A percentile compares a stretch with the other conserved stretches of the same genome.
These are phyloP conservation scores for Clonostachys byssicola DNA, from an alignment of 2,329 filamentous ascomycete species.

Conservation along the genomic window DNA sequence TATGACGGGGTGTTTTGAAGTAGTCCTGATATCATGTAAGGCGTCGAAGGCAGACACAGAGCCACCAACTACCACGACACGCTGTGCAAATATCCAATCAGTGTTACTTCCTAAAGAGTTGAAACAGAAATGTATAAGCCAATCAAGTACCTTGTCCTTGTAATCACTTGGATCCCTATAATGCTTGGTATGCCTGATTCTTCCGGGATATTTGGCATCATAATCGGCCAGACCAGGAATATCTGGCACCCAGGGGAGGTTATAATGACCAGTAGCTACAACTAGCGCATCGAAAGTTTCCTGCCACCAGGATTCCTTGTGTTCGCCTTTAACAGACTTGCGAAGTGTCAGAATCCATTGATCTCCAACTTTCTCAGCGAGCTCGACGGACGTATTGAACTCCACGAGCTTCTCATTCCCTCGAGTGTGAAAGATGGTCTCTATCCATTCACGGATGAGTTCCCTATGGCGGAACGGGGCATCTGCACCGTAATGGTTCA, in stretches of 20 bases:
- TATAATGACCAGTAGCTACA: constrained; percentile 57
- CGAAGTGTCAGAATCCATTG: constrained; percentile 50
- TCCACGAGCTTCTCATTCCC: constrained; percentile 47
- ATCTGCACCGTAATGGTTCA: constrained; percentile 42
- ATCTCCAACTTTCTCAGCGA: constrained; percentile 39
- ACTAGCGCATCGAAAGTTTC: constrained; percentile 60
- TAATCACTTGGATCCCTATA: constrained; percentile 41
- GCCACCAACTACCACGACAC: constrained; percentile 51
- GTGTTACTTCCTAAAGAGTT: background rate
- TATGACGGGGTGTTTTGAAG: constrained; percentile 39
- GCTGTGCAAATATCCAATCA: constrained; percentile 18
- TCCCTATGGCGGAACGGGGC: constrained; percentile 61
- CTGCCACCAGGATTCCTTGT: constrained; percentile 55
- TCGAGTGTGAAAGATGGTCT: constrained; percentile 35
- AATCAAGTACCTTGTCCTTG: constrained; percentile 31
- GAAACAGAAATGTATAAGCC: no score
- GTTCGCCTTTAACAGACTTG: constrained; percentile 21
- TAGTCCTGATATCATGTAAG: constrained; percentile 42
- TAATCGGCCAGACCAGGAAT: constrained; percentile 44
- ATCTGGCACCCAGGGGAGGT: constrained; percentile 49
- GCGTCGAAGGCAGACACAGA: constrained; percentile 56
- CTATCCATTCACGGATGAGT: constrained; percentile 32
- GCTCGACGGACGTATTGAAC: constrained; percentile 59
- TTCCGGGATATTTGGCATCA: constrained; percentile 37
- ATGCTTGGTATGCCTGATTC: constrained; percentile 50